These are phyloP conservation scores for Calonectria pseudoturangicola DNA, from an alignment of 2,329 filamentous ascomycete species.

Conservation along the genomic window DNA sequence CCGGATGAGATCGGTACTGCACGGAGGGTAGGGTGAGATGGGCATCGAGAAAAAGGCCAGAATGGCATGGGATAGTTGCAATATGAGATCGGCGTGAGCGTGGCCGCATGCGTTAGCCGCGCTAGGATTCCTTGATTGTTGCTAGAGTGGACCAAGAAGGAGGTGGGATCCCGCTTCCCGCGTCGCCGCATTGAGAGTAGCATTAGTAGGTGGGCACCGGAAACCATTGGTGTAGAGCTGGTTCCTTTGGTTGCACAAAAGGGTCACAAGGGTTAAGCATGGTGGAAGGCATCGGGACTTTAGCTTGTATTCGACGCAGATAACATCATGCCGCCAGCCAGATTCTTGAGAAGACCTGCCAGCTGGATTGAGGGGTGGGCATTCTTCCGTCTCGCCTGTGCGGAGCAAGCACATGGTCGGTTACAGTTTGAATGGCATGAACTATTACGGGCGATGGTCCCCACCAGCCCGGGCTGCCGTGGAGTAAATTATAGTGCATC, in stretches of 20 bases:
- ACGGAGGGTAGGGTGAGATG: background rate
- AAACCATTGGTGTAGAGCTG: conserved; percentile 3
- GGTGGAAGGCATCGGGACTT: background rate
- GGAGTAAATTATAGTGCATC: background rate
- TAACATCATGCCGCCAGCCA: background rate
- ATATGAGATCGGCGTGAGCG: conserved; percentile 18
- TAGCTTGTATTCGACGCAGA: background rate
- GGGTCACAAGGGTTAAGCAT: conserved; percentile 1
- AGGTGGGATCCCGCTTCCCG: conserved; percentile 24
- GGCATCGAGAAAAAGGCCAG: background rate
- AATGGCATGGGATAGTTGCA: conserved; percentile 16
- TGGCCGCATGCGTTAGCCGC: conserved; percentile 12
- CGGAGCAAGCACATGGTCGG: background rate
- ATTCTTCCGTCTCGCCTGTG: background rate
- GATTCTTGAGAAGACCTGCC: background rate
- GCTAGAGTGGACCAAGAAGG: conserved; percentile 13
- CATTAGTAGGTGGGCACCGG: background rate
- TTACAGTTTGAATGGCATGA: conserved; percentile 11
- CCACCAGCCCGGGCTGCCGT: conserved; percentile 2
- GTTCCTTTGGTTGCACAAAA: conserved; percentile 1
- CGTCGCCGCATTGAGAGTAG: conserved; percentile 8
- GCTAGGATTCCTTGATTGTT: conserved; percentile 24
- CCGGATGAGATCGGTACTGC: too few relatives aligned
- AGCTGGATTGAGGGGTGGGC: background rate
- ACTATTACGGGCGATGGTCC: background rate